phyloP scores from a whole-genome alignment of 2,329 filamentous ascomycete genomes.

The Ascochyta rabiei region DNA sequence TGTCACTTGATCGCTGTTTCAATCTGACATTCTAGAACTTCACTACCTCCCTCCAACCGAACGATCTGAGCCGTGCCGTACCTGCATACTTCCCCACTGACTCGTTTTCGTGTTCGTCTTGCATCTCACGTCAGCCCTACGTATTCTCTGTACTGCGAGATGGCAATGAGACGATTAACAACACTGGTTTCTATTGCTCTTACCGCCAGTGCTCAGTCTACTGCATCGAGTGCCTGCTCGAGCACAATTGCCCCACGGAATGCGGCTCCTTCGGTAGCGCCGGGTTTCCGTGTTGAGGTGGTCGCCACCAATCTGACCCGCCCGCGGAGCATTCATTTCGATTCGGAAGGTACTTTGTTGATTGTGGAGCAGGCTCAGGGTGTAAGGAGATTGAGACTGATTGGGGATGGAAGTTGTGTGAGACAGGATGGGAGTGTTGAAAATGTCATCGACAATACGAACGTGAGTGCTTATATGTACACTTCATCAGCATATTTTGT shows the following conservation, averaged over 20 bases:
- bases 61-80: conserved; percentile 11
- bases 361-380: conserved; percentile 54
- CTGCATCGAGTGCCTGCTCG: conserved; percentile 38
- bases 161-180: conserved; percentile 35
- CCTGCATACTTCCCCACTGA: conserved; percentile 13
- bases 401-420: conserved; percentile 37
- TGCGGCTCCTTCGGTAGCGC: conserved; percentile 50
- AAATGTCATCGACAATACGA: conserved; percentile 34
- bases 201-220: conserved; percentile 32
- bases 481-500: neutral
- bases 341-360: conserved; percentile 55
- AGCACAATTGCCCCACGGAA: conserved; percentile 45
- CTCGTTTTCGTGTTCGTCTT: neutral
- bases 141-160: conserved; percentile 15
- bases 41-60: neutral
- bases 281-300: conserved; percentile 52
- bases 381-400: conserved; percentile 48
- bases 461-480: conserved; percentile 30
- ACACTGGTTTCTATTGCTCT: conserved; percentile 30
- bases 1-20: conserved; percentile 1
- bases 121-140: conserved; percentile 22
- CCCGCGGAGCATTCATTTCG: conserved; percentile 57
- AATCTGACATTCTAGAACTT: neutral
- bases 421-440: conserved; percentile 30
- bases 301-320: conserved; percentile 53